Base-by-base conservation (phyloP, 495 filamentous ascomycete species). In the Hamigera avellanea region DNA sequence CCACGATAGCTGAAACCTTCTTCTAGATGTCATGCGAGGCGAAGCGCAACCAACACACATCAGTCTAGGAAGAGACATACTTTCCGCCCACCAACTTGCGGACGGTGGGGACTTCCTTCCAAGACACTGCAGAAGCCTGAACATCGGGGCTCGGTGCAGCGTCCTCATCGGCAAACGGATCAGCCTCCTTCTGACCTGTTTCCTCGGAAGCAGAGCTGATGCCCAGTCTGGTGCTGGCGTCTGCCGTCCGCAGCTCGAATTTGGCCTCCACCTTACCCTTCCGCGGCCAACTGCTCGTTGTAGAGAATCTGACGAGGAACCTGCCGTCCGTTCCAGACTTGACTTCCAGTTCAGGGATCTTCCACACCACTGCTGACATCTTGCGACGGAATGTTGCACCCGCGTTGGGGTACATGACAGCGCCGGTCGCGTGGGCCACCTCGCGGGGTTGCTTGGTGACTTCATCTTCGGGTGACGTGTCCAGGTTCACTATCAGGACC, bases 301-400 rank as follows among this genome's bases (percentile, higher is more conserved):
- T 75, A 35, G 77, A 70, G 40, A 95, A 84, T 7, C 87, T 75
- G 37, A 79, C 85, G 6, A 93, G 78, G 36, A 93, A 72, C 58
- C 83, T 86, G 48, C 78, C 67, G 42, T 69, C 64, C 6, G 61
- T 48, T 9, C 55, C 59, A 1, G 51, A 50, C 35, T 68, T 69
- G 14, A 69, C 62, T 25, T 79, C 73, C 10, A 96, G 55, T 46
- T 96, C 93, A 15, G 83, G 84, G 9, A 96, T 64, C 35, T 80
- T 80, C 91, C 91, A 99, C 52, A 77, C 84, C 10, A 95, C 78
- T 3, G 87, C 56, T n/a, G 81, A 80, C 36, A 83, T 81, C 36
- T 96, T 89, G 50, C 86, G 83, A 7, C 83, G 72, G 64, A 95
- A 93, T 1, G 73, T 79, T 12, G 69, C 68, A 8, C 64, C 65